A percentile compares a stretch with the other conserved stretches of the same genome.
These are phyloP conservation scores for Physaria fendleri DNA, from an alignment of 345 rosid species.

Conservation along the genomic window DNA sequence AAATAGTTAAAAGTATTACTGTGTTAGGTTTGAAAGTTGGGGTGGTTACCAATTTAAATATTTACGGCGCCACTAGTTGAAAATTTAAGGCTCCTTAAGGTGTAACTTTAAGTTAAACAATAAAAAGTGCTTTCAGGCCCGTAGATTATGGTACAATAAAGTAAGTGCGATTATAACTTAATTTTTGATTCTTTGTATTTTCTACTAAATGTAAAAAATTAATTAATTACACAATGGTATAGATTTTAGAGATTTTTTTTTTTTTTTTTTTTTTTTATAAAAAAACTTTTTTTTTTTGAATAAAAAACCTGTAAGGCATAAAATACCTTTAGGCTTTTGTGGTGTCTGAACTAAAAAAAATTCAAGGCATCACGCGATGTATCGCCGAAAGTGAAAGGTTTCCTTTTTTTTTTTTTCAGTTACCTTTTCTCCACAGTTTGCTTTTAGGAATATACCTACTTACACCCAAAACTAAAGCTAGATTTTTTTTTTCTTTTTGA, in stretches of 20 bases:
- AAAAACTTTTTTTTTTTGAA: too few species aligned
- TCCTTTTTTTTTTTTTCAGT: slow-evolving; percentile 10
- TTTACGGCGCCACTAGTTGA: too few species aligned
- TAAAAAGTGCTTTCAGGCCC: neutral
- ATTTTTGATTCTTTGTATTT: neutral
- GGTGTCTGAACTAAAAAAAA: slow-evolving; percentile 22
- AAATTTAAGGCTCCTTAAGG: neutral
- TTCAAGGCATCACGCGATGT: slow-evolving; percentile 32
- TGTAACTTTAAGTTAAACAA: neutral
- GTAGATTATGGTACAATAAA: slow-evolving; percentile 6
- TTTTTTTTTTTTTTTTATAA: too few species aligned
- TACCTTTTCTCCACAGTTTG: slow-evolving; percentile 11
- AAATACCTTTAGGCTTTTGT: slow-evolving; percentile 5
- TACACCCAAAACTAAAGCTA: too few species aligned
- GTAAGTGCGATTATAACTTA: slow-evolving; percentile 1
- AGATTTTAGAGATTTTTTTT: too few species aligned
- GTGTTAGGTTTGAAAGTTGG: too few species aligned
- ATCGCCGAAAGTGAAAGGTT: slow-evolving; percentile 34
- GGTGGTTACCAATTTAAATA: too few species aligned
- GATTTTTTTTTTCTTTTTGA: too few species aligned
- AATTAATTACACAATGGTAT: too few species aligned
- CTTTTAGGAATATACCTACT: slow-evolving; percentile 19
- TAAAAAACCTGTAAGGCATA: neutral
- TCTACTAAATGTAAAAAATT: neutral
- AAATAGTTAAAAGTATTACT: too few species aligned